Evolutionary conservation across 2,329 filamentous ascomycete genomes (phyloP).

Genomic region (Fusarium sp.): DNA sequence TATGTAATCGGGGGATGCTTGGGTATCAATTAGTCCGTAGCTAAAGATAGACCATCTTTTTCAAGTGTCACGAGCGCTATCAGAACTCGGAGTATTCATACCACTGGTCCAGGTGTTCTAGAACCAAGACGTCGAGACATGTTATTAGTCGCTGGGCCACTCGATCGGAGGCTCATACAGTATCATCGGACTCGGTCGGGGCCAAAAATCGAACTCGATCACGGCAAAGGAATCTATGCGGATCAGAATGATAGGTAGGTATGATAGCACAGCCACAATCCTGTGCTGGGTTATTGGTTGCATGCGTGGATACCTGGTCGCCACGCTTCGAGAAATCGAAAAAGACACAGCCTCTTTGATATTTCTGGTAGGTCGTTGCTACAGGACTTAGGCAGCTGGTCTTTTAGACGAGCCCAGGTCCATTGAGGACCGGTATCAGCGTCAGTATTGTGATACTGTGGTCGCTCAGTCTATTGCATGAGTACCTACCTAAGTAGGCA

Average conservation of each 20-base stretch:
- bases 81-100: neutral
- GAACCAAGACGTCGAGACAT: neutral
- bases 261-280: slow-evolving; percentile 21
- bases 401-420: neutral
- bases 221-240: neutral
- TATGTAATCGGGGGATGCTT: neutral
- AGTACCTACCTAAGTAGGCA: neutral
- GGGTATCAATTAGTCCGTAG: neutral
- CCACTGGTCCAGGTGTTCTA: neutral
- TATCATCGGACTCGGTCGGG: neutral
- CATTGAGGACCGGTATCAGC: neutral
- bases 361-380: neutral
- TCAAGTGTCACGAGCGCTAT: neutral
- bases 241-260: neutral
- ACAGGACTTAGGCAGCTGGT: slow-evolving; percentile 17
- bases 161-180: neutral
- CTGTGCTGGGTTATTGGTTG: neutral
- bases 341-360: slow-evolving; percentile 17
- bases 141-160: neutral
- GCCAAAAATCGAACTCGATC: neutral
- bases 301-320: neutral
- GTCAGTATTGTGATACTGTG: neutral
- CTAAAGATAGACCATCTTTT: neutral
- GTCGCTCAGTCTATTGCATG: neutral
- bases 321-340: slow-evolving; percentile 21